These are phyloP conservation scores for Fomitiporia mediterranea DNA, from an alignment of 1,284 basidiomycete species.

Conservation along the genomic window DNA sequence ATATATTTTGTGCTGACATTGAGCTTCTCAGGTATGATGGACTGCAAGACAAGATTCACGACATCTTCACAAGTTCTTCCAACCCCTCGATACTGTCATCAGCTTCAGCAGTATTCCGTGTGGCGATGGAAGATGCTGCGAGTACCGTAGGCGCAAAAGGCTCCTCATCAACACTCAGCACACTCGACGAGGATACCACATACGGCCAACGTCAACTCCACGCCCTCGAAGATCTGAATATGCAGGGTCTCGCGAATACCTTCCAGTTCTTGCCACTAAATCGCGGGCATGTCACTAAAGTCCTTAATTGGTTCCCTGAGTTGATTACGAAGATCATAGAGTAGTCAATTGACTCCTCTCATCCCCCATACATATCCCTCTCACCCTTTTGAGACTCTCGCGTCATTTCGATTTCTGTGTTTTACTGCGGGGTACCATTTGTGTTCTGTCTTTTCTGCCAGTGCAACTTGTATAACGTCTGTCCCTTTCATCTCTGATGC, in stretches of 20 bases:
- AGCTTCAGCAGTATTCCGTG: slow-evolving; percentile 70
- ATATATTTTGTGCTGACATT: background rate
- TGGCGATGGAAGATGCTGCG: slow-evolving; percentile 54
- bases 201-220: slow-evolving; percentile 41
- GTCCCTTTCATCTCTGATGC: no score
- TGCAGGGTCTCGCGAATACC: slow-evolving; percentile 65
- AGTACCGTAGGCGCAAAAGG: slow-evolving; percentile 38
- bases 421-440: no score
- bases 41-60: slow-evolving; percentile 73
- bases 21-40: slow-evolving; percentile 60
- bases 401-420: no score
- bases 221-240: slow-evolving; percentile 62
- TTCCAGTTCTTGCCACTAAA: slow-evolving; percentile 63
- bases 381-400: background rate
- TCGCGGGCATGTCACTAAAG: slow-evolving; percentile 53
- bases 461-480: background rate
- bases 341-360: background rate
- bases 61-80: slow-evolving; percentile 69
- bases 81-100: slow-evolving; percentile 68
- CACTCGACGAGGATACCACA: slow-evolving; percentile 47
- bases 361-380: background rate
- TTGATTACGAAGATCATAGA: slow-evolving; percentile 55
- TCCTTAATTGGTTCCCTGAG: slow-evolving; percentile 71
- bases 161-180: slow-evolving; percentile 62
- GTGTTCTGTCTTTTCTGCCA: no score